phyloP scores from a whole-genome alignment of 495 filamentous ascomycete genomes.

The Hyaloscypha variabilis region DNA sequence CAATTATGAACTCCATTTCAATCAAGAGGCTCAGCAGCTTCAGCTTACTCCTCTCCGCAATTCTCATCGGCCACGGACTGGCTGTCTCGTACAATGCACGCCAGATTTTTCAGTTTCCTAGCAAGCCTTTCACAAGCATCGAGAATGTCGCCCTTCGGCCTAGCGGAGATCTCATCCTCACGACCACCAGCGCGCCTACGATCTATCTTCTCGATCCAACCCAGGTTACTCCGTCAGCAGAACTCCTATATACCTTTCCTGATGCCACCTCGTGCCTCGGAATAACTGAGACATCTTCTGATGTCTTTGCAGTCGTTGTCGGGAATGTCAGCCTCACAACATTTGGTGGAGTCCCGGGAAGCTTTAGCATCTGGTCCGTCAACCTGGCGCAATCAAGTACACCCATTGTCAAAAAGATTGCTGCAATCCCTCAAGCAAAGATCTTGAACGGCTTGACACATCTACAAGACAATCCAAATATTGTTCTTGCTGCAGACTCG shows the following conservation, averaged over 20 bases:
- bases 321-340: slow-evolving; percentile 35
- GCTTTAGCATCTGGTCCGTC: slow-evolving; percentile 38
- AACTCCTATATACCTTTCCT: slow-evolving; percentile 42
- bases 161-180: slow-evolving; percentile 46
- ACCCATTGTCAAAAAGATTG: slow-evolving; percentile 29
- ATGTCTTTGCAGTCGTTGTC: slow-evolving; percentile 41
- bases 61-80: too few species aligned
- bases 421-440: slow-evolving; percentile 36
- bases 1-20: too few species aligned
- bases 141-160: slow-evolving; percentile 47
- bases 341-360: too few species aligned
- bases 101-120: too few species aligned
- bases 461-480: slow-evolving; percentile 18
- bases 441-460: slow-evolving; percentile 41
- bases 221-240: slow-evolving; percentile 27
- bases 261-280: slow-evolving; percentile 37
- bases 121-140: too few species aligned
- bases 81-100: too few species aligned
- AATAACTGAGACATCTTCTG: slow-evolving; percentile 38
- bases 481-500: slow-evolving; percentile 39
- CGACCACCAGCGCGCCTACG: slow-evolving; percentile 36
- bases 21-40: too few species aligned
- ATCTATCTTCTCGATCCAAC: slow-evolving; percentile 37
- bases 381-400: slow-evolving; percentile 13
- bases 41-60: too few species aligned